These are phyloP conservation scores for Kuraishia molischiana DNA, from an alignment of 805 yeast genomes.

Conservation along the genomic window DNA sequence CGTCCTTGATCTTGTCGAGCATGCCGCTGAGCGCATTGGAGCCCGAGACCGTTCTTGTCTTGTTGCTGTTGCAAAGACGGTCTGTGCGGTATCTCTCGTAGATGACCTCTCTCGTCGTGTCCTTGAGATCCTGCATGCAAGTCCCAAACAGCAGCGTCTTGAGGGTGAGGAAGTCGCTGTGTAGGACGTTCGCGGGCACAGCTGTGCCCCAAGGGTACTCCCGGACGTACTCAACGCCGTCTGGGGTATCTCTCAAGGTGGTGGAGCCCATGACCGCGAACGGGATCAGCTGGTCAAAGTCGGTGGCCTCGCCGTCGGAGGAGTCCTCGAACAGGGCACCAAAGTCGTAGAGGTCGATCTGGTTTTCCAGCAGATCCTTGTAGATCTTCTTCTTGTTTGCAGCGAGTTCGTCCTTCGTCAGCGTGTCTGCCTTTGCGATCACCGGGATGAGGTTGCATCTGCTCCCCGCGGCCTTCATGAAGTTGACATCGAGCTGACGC, in stretches of 20 bases:
- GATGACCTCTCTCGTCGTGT: slow-evolving; percentile 65
- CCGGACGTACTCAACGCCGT: slow-evolving; percentile 67
- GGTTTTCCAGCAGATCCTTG: slow-evolving; percentile 24
- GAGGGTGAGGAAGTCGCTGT: slow-evolving; percentile 69
- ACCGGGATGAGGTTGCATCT: slow-evolving; percentile 79
- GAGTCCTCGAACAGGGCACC: slow-evolving; percentile 13
- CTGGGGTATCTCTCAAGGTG: slow-evolving; percentile 56
- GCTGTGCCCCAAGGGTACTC: slow-evolving; percentile 81
- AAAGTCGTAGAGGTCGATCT: slow-evolving; percentile 19
- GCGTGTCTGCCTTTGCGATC: slow-evolving; percentile 69
- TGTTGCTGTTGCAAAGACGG: slow-evolving; percentile 29
- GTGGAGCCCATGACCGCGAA: slow-evolving; percentile 90
- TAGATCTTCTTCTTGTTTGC: slow-evolving; percentile 35
- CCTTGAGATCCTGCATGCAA: slow-evolving; percentile 69
- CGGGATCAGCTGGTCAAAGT: slow-evolving; percentile 40
- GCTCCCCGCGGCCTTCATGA: slow-evolving; percentile 55
- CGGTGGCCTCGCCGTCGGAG: background rate
- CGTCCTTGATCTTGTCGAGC: background rate
- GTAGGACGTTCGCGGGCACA: slow-evolving; percentile 71
- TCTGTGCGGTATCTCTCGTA: slow-evolving; percentile 69
- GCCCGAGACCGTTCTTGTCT: background rate
- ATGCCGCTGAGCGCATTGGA: background rate
- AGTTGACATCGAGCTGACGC: slow-evolving; percentile 57
- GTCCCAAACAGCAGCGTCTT: slow-evolving; percentile 72
- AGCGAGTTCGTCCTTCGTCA: slow-evolving; percentile 41